Conservation (phyloP, 306 rosid genomes). For the Fragaria vesca region DNA sequence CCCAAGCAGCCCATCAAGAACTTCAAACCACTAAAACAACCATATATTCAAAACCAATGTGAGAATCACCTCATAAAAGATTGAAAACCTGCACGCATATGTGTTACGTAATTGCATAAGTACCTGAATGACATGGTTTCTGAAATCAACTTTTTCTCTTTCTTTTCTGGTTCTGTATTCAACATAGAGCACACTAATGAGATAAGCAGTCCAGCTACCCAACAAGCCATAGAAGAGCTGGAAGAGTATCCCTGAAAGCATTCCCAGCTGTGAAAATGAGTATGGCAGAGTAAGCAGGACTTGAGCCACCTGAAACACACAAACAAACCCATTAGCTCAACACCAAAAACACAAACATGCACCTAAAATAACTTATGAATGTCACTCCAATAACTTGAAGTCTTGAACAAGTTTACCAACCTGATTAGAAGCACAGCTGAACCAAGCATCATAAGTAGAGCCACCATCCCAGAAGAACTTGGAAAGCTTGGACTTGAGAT, state of each 20-base stretch:
- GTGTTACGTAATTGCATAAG: not conserved
- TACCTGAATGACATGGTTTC: conserved; percentile 95
- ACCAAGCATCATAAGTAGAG: conserved; percentile 97
- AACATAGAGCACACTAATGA: conserved; percentile 83
- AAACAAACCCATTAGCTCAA: not conserved
- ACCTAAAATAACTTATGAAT: not conserved
- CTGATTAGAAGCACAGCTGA: conserved; percentile 99
- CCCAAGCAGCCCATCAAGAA: conserved; percentile 97
- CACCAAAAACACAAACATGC: not conserved
- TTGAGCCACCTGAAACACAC: conserved; percentile 79
- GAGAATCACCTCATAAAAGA: conserved; percentile 11
- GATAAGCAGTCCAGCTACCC: conserved; percentile 99
- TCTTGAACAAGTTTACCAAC: conserved; percentile 24
- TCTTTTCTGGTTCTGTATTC: conserved; percentile 97
- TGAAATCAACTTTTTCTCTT: conserved; percentile 87
- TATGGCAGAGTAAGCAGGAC: conserved; percentile 94
- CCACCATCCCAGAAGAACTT: conserved; percentile 94
- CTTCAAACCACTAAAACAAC: conserved; percentile 80
- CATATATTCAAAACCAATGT: conserved; percentile 18
- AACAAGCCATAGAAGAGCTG: conserved; percentile 83
- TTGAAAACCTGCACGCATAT: not conserved
- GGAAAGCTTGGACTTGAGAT: conserved; percentile 58
- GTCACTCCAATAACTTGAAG: not conserved
- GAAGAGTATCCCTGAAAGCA: conserved; percentile 86
- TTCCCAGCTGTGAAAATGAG: conserved; percentile 94